Conservation (phyloP, 352 stramenopile species). For the Phytophthora litchii region DNA sequence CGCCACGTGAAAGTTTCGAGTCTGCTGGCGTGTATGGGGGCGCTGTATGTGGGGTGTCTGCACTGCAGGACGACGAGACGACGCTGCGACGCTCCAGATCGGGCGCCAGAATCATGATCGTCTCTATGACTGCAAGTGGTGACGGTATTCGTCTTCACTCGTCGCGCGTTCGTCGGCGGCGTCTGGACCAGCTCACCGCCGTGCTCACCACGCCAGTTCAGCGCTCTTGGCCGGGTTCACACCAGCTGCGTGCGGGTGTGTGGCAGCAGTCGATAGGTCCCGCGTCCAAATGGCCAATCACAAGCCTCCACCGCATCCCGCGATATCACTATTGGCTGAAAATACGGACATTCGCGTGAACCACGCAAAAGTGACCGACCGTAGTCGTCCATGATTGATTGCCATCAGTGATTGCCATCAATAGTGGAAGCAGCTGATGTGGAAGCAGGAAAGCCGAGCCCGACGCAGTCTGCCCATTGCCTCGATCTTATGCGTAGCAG, state of each 20-base stretch:
- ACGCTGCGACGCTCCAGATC: slow-evolving; percentile 19
- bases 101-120: slow-evolving; percentile 11
- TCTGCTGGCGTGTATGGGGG: not conserved
- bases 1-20: slow-evolving; percentile 20
- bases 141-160: slow-evolving; percentile 7
- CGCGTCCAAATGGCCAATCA: slow-evolving; percentile 15
- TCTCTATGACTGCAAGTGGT: slow-evolving; percentile 4
- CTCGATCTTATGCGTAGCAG: not conserved
- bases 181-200: slow-evolving; percentile 16
- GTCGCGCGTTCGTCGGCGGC: slow-evolving; percentile 15
- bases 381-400: not conserved
- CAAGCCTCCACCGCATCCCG: slow-evolving; percentile 10
- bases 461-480: too few relatives aligned
- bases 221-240: slow-evolving; percentile 28
- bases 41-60: not conserved
- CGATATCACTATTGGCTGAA: slow-evolving; percentile 8
- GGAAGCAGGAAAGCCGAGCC: too few relatives aligned
- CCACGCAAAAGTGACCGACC: not conserved
- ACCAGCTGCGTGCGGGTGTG: slow-evolving; percentile 22
- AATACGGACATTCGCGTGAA: not conserved
- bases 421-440: slow-evolving; percentile 7
- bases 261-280: slow-evolving; percentile 22
- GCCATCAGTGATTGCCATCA: not conserved
- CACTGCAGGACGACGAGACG: slow-evolving; percentile 9
- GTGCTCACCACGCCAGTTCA: slow-evolving; percentile 22